Base-by-base conservation (phyloP, 768 basidiomycete species). In the Phanerodontia chrysosporium region DNA sequence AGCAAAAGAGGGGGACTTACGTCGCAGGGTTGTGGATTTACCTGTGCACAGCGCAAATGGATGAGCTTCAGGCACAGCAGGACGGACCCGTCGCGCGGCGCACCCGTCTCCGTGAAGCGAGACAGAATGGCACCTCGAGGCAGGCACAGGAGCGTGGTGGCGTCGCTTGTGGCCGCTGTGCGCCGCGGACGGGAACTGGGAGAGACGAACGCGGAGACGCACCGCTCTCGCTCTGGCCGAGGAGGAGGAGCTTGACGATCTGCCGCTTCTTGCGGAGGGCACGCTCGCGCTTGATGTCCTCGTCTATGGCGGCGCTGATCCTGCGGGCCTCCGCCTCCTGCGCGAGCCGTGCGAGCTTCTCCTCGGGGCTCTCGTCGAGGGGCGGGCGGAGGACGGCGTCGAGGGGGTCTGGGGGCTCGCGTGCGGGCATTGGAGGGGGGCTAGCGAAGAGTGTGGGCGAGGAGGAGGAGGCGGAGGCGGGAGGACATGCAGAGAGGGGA, bases 181-280 rank as follows among this genome's bases (percentile, higher is more conserved):
- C 27, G 9, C 29, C 49, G 28, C 6, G 29, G 46, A 51, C n/a
- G n/a, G 55, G 24, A 7, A 36, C 35, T 45, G 48, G 3, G n/a
- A n/a, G n/a, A n/a, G 22, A 8, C 6, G 57, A 42, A 6, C 22
- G 32, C 18, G 29, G n/a, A 21, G 7, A 72, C 85, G 63, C 69
- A 86, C 89, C 89, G 7, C 85, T 89, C 76, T 92, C 90, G 74
- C 86, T 89, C 76, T 92, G 90, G 7, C 90, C 90, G 1, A 92
- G 81, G 22, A 92, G 76, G 46, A 92, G 74, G 14, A 92, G 78
- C 59, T 87, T 76, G 57, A 92, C 90, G 58, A 89, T 78, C 49
- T 80, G 80, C 69, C 79, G 84, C 78, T 87, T 90, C 74, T 82
- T 80, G 60, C 78, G 69, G 64, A 64, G 68, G 60, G 74, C 73